Evolutionary conservation across 2,329 filamentous ascomycete species (phyloP).

Genomic region (Talaromyces sp.): DNA sequence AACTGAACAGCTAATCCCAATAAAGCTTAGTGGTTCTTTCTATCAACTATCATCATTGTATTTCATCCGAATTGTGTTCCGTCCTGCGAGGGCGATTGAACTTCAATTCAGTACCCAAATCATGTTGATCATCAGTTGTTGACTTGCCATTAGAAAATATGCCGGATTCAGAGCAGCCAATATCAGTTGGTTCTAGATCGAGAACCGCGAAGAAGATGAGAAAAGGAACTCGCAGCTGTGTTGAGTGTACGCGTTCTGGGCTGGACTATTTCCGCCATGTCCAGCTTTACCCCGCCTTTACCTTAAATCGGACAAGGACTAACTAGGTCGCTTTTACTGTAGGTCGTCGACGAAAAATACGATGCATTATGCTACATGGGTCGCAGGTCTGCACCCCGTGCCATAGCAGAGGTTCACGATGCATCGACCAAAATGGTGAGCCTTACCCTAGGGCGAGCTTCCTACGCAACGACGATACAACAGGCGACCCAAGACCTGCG

Average conservation of each 20-base stretch:
- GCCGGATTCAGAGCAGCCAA: not conserved
- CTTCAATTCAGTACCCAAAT: not conserved
- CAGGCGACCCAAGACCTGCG: not conserved
- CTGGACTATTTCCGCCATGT: no score
- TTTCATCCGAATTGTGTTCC: not conserved
- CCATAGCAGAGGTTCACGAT: conserved; percentile 1
- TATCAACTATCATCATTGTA: no score
- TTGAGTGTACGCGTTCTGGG: no score
- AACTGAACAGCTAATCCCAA: not conserved
- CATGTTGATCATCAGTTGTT: not conserved
- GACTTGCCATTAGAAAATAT: not conserved
- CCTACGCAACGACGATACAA: not conserved
- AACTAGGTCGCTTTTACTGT: not conserved
- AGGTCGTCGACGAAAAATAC: conserved; percentile 4
- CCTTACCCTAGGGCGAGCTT: not conserved
- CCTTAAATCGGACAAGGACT: no score
- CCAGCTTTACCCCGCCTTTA: not conserved
- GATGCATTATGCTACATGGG: conserved; percentile 1
- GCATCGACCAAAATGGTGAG: conserved; percentile 2
- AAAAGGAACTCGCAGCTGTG: conserved; percentile 8
- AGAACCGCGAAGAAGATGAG: conserved; percentile 4
- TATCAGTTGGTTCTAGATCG: not conserved
- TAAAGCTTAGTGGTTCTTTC: not conserved
- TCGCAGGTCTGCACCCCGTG: not conserved
- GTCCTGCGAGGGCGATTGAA: not conserved